Percentiles rank a stretch among this genome's conserved stretches.
These are phyloP conservation scores for Heliamphora ciliata DNA, from an alignment of 179 eudicot genomes.

Conservation along the genomic window DNA sequence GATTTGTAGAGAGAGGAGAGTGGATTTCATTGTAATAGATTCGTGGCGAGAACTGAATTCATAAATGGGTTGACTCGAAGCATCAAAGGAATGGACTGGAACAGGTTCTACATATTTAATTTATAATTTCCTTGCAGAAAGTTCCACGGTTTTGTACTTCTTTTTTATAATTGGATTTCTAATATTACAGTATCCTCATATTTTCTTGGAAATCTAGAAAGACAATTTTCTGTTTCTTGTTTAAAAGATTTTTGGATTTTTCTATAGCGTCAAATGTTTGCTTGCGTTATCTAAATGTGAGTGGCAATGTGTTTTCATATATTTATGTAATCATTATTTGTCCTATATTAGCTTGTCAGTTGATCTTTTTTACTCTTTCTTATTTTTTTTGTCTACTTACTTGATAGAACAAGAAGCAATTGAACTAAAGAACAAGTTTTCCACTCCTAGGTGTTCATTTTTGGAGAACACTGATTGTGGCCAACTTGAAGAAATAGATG, in stretches of 20 bases:
- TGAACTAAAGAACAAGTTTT: constrained; percentile 79
- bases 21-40: neutral
- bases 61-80: too few relatives aligned
- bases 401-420: constrained; percentile 85
- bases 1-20: neutral
- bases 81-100: too few relatives aligned
- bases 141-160: neutral
- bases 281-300: neutral
- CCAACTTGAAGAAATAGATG: constrained; percentile 80
- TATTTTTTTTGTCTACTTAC: constrained; percentile 23
- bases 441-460: constrained; percentile 72
- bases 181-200: neutral
- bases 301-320: neutral
- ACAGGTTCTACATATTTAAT: too few relatives aligned
- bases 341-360: neutral
- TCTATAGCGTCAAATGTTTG: neutral
- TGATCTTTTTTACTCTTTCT: constrained; percentile 2
- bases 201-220: neutral
- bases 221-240: neutral
- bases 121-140: neutral
- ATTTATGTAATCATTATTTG: neutral
- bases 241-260: neutral
- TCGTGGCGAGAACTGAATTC: neutral
- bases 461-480: constrained; percentile 81
- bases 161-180: neutral